These are phyloP conservation scores for Elsinoe fawcettii DNA, from an alignment of 2,329 filamentous ascomycete genomes.

Conservation along the genomic window DNA sequence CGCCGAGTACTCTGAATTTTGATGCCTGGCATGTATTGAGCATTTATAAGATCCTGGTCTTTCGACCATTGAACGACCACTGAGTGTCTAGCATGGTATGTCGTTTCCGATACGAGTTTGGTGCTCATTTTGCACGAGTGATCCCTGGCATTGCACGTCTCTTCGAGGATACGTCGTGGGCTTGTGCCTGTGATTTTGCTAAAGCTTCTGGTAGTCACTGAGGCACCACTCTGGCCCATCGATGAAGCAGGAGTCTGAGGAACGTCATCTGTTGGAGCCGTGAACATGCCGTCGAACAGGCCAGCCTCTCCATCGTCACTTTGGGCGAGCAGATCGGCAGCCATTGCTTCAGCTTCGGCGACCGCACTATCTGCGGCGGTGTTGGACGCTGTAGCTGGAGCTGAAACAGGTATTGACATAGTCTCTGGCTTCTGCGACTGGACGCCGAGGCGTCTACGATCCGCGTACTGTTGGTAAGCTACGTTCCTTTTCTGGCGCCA, in stretches of 20 bases:
- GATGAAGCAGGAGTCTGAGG: not conserved
- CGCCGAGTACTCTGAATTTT: constrained; percentile 38
- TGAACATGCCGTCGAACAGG: constrained; percentile 52
- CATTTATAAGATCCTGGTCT: constrained; percentile 49
- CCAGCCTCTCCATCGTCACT: constrained; percentile 50
- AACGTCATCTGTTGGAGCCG: constrained; percentile 24
- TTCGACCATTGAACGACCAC: constrained; percentile 74
- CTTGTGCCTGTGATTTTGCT: constrained; percentile 71
- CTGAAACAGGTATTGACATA: not conserved
- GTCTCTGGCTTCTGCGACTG: constrained; percentile 14
- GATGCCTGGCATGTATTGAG: constrained; percentile 36
- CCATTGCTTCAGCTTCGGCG: constrained; percentile 36
- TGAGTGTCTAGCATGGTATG: constrained; percentile 68
- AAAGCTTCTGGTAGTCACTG: constrained; percentile 63
- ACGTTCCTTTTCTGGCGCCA: constrained; percentile 40
- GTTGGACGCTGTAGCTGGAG: too few relatives aligned
- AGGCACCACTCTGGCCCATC: not conserved
- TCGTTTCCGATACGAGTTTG: constrained; percentile 61
- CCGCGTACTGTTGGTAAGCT: constrained; percentile 34
- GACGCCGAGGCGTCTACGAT: constrained; percentile 26
- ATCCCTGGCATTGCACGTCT: constrained; percentile 79
- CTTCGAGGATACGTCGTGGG: constrained; percentile 70
- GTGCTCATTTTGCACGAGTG: constrained; percentile 59
- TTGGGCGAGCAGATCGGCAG: constrained; percentile 28
- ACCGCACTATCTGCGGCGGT: not conserved